phyloP scores from a whole-genome alignment of 306 rosid species.

The Boehmeria nivea region DNA sequence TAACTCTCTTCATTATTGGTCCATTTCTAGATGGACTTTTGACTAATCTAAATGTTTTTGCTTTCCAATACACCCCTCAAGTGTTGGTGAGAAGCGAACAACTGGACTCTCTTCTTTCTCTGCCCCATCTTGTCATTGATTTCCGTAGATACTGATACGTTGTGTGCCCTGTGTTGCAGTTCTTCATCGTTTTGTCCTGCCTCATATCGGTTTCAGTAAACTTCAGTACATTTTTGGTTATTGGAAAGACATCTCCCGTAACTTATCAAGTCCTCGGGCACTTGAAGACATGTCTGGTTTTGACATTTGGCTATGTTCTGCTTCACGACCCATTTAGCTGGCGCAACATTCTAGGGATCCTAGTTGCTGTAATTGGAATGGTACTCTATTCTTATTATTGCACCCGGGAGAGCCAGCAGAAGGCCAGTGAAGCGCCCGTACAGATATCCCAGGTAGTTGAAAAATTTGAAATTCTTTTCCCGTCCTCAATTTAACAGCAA shows the following conservation, averaged over 20 bases:
- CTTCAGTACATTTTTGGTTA: constrained; percentile 93
- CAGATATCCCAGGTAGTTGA: constrained; percentile 39
- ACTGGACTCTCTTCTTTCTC: not conserved
- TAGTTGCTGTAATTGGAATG: constrained; percentile 85
- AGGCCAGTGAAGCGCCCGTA: constrained; percentile 51
- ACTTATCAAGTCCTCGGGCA: constrained; percentile 99
- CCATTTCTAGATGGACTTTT: constrained; percentile 82
- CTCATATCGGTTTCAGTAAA: constrained; percentile 90
- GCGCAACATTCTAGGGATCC: constrained; percentile 86
- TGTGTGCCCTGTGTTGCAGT: constrained; percentile 39
- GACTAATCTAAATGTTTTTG: constrained; percentile 77
- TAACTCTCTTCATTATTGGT: constrained; percentile 70
- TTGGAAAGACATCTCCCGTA: constrained; percentile 95
- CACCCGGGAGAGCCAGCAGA: constrained; percentile 66
- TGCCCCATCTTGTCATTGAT: not conserved
- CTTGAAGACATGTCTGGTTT: constrained; percentile 87
- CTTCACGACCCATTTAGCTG: constrained; percentile 90
- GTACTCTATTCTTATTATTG: constrained; percentile 76
- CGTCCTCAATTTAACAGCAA: not conserved
- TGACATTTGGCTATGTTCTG: constrained; percentile 81
- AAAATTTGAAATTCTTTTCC: too few species aligned
- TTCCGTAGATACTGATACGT: not conserved
- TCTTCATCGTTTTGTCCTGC: constrained; percentile 83
- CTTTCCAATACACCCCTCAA: constrained; percentile 72
- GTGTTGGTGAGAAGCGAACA: constrained; percentile 68